A percentile compares a stretch with the other conserved stretches of the same genome.
Evolutionary conservation across 2,329 filamentous ascomycete species (phyloP).

Genomic region (Claviceps cyperi): DNA sequence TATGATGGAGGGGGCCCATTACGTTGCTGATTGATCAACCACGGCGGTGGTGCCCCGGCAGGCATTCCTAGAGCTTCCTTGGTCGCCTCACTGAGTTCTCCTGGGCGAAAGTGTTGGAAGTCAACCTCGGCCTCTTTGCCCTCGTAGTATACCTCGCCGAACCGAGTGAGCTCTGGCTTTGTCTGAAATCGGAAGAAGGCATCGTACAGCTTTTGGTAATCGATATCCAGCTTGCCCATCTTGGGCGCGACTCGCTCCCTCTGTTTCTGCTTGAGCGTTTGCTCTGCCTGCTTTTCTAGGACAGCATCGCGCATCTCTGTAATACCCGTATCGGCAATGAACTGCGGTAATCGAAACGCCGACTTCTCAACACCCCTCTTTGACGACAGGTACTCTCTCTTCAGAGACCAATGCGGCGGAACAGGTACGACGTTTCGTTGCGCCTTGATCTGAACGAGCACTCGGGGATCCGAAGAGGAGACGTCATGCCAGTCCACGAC

Average conservation of each 20-base stretch:
- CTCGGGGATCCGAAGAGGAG: slow-evolving; percentile 72
- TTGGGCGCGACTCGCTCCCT: slow-evolving; percentile 87
- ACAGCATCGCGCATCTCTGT: slow-evolving; percentile 96
- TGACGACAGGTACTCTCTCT: slow-evolving; percentile 91
- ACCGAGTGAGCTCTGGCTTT: slow-evolving; percentile 84
- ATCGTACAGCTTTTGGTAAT: slow-evolving; percentile 96
- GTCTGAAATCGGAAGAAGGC: slow-evolving; percentile 97
- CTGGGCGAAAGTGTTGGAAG: slow-evolving; percentile 74
- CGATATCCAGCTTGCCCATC: slow-evolving; percentile 94
- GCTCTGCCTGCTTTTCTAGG: slow-evolving; percentile 86
- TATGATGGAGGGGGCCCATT: slow-evolving; percentile 90
- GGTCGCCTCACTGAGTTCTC: slow-evolving; percentile 76
- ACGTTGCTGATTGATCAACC: slow-evolving; percentile 93
- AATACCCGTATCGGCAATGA: slow-evolving; percentile 95
- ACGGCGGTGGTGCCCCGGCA: slow-evolving; percentile 82
- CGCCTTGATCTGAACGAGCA: slow-evolving; percentile 88
- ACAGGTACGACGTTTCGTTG: slow-evolving; percentile 93
- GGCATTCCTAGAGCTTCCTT: slow-evolving; percentile 91
- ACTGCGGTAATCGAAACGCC: slow-evolving; percentile 82
- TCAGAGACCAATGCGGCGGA: slow-evolving; percentile 85
- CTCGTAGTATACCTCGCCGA: slow-evolving; percentile 98
- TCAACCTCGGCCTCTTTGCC: slow-evolving; percentile 98
- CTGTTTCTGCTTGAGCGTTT: slow-evolving; percentile 87
- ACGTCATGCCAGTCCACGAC: slow-evolving; percentile 97
- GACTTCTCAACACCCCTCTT: slow-evolving; percentile 96